Conservation (phyloP, 2,329 filamentous ascomycete genomes). For the Xylariales sp. region DNA sequence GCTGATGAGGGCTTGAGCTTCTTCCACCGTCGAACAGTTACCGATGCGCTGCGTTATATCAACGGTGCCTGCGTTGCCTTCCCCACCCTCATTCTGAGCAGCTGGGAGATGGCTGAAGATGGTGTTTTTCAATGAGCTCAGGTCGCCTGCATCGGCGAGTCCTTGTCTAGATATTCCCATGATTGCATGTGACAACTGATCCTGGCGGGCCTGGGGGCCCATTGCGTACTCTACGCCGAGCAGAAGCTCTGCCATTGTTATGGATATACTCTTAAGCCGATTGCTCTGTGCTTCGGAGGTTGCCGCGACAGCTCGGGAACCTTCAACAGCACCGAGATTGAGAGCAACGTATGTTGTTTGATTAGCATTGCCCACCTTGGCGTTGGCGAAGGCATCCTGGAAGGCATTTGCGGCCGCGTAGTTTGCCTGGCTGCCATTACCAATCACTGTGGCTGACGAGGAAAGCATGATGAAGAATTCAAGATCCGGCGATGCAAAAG, state of each 20-base stretch:
- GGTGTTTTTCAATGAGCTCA: conserved; percentile 27
- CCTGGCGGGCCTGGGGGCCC: conserved; percentile 25
- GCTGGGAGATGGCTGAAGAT: conserved; percentile 36
- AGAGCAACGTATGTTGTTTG: conserved; percentile 33
- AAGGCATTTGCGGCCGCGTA: conserved; percentile 38
- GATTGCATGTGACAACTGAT: conserved; percentile 30
- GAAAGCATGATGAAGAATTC: conserved; percentile 45
- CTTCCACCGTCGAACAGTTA: conserved; percentile 27
- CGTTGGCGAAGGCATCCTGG: conserved; percentile 38
- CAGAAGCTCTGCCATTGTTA: conserved; percentile 35
- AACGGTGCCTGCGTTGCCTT: background rate
- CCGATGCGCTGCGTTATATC: conserved; percentile 14
- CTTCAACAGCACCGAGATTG: conserved; percentile 35
- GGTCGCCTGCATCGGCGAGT: conserved; percentile 34
- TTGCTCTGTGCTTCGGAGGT: conserved; percentile 29
- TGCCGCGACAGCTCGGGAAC: conserved; percentile 20
- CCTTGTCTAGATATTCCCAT: conserved; percentile 38
- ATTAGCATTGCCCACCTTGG: conserved; percentile 7
- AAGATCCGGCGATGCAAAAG: conserved; percentile 28
- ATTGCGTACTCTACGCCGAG: conserved; percentile 37
- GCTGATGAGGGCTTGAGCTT: conserved; percentile 35
- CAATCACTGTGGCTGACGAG: conserved; percentile 31
- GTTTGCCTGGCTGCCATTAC: conserved; percentile 33
- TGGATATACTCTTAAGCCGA: conserved; percentile 30
- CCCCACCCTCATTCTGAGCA: conserved; percentile 8